Conservation (phyloP, 2,329 filamentous ascomycete species). For the Penicillium paneum region DNA sequence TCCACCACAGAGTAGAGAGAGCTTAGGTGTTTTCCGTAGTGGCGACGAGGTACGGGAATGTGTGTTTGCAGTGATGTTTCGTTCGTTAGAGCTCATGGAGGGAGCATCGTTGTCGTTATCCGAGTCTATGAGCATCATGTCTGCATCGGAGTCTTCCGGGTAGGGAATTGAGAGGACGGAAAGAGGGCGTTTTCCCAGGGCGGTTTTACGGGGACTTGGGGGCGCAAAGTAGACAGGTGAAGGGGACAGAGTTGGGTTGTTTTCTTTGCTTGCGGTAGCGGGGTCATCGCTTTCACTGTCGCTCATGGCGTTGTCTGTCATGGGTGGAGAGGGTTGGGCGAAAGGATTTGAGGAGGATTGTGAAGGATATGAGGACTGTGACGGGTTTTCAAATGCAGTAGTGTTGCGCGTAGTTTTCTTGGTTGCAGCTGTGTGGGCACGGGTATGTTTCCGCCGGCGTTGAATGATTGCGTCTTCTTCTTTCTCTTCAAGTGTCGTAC, state of each 20-base stretch:
- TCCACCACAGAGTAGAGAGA: conserved; percentile 24
- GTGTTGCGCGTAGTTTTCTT: conserved; percentile 14
- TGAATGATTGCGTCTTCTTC: conserved; percentile 22
- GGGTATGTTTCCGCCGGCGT: conserved; percentile 14
- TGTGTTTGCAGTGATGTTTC: conserved; percentile 42
- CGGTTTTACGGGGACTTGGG: conserved; percentile 37
- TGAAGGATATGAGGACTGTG: not conserved
- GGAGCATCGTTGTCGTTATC: conserved; percentile 27
- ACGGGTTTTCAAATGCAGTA: not conserved
- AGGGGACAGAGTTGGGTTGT: conserved; percentile 45
- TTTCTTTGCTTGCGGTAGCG: conserved; percentile 47
- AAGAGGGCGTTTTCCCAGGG: conserved; percentile 43
- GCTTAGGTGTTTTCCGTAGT: conserved; percentile 38
- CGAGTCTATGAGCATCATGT: conserved; percentile 29
- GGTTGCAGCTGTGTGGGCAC: conserved; percentile 7
- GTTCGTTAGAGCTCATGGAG: conserved; percentile 36
- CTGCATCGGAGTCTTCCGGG: conserved; percentile 30
- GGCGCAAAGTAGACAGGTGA: conserved; percentile 35
- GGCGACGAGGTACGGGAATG: conserved; percentile 23
- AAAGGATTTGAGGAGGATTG: not conserved
- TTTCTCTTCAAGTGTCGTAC: conserved; percentile 22
- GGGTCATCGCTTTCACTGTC: conserved; percentile 24
- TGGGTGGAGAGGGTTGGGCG: not conserved
- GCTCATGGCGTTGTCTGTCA: conserved; percentile 12
- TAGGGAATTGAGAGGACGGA: conserved; percentile 39